These are phyloP conservation scores for Mycogone perniciosa DNA, from an alignment of 2,329 filamentous ascomycete genomes.

Conservation along the genomic window DNA sequence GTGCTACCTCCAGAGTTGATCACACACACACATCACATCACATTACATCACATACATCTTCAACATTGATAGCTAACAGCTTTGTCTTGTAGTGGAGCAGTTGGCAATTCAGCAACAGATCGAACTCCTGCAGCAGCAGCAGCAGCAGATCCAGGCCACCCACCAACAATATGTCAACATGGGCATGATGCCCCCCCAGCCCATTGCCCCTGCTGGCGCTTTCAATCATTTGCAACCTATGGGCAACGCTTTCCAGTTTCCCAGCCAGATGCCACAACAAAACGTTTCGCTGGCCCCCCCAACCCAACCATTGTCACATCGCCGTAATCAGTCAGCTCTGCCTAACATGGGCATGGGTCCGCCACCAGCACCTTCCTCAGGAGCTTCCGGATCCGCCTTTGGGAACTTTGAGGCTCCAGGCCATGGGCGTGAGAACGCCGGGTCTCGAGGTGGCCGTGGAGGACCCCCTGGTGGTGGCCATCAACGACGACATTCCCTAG, in stretches of 20 bases:
- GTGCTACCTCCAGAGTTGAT: not conserved
- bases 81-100: conserved; percentile 70
- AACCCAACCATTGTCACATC: conserved; percentile 76
- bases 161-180: conserved; percentile 98
- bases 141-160: conserved; percentile 93
- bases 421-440: conserved; percentile 30
- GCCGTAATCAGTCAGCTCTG: conserved; percentile 95
- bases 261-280: conserved; percentile 67
- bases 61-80: conserved; percentile 16
- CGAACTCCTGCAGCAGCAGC: conserved; percentile 92
- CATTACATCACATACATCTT: not conserved
- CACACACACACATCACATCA: not conserved
- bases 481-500: conserved; percentile 88
- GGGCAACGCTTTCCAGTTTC: conserved; percentile 84
- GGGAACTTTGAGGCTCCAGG: conserved; percentile 66
- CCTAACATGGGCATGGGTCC: conserved; percentile 87
- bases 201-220: conserved; percentile 59
- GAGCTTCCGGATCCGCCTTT: conserved; percentile 72
- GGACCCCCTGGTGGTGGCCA: conserved; percentile 66
- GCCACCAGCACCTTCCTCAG: conserved; percentile 86
- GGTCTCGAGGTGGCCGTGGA: conserved; percentile 65
- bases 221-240: conserved; percentile 79
- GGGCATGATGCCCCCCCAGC: conserved; percentile 85
- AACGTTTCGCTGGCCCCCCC: conserved; percentile 69
- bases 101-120: conserved; percentile 97